Percentiles rank a stretch among this genome's conserved stretches.
phyloP scores from a whole-genome alignment of 106 monocot species.

The Triglochin maritima region DNA sequence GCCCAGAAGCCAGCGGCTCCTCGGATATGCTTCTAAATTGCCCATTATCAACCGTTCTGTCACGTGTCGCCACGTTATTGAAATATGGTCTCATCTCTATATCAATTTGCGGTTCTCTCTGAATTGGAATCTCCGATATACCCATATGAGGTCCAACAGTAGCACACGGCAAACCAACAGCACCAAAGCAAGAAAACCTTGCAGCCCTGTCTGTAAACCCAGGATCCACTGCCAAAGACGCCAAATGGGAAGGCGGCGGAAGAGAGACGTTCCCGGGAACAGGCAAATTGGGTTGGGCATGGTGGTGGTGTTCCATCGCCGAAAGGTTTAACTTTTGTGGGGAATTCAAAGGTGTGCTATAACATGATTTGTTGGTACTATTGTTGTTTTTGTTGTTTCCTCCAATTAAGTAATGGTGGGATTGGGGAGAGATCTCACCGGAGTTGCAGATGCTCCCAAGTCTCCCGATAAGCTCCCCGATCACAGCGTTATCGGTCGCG shows the following conservation, averaged over 20 bases:
- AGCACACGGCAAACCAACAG: neutral
- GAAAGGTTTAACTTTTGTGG: conserved; percentile 24
- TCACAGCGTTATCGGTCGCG: conserved; percentile 7
- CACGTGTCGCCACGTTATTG: neutral
- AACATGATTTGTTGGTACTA: conserved; percentile 10
- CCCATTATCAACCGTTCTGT: conserved; percentile 1
- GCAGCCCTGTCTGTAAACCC: conserved; percentile 22
- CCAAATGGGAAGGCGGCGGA: conserved; percentile 2
- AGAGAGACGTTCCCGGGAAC: neutral
- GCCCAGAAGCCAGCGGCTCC: conserved; percentile 5
- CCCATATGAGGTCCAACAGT: conserved; percentile 2
- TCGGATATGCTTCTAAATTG: conserved; percentile 1
- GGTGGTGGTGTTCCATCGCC: too few relatives aligned
- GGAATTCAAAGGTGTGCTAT: conserved; percentile 22
- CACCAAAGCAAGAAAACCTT: conserved; percentile 18
- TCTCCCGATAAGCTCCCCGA: conserved; percentile 22
- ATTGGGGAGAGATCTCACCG: conserved; percentile 24
- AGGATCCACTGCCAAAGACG: conserved; percentile 9
- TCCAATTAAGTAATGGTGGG: conserved; percentile 6
- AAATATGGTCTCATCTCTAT: conserved; percentile 1
- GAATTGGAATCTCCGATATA: neutral
- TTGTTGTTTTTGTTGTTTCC: conserved; percentile 6
- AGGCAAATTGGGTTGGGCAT: neutral
- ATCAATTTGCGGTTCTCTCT: conserved; percentile 5
- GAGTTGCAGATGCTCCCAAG: conserved; percentile 34